Evolutionary conservation across 768 basidiomycete genomes (phyloP).

Genomic region (Termitomyces sp.): DNA sequence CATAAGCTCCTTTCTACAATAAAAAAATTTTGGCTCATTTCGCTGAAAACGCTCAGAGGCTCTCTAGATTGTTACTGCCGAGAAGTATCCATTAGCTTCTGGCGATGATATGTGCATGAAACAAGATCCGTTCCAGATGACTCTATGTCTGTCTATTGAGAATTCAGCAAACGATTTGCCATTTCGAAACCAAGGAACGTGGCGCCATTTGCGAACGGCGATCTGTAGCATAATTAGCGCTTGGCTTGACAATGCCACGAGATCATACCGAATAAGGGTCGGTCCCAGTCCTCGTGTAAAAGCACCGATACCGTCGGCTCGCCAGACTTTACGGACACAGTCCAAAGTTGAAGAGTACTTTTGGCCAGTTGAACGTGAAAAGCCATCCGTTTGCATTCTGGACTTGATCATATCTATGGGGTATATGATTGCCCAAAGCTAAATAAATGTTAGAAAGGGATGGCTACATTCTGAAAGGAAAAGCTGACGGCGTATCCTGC

Average conservation of each 20-base stretch:
- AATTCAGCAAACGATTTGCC: constrained; percentile 67
- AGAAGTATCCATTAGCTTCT: background rate
- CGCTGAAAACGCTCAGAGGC: background rate
- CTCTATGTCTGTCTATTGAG: background rate
- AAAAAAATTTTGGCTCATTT: background rate
- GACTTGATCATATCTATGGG: constrained; percentile 97
- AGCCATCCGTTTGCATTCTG: constrained; percentile 92
- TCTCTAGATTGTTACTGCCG: background rate
- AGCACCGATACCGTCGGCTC: constrained; percentile 74
- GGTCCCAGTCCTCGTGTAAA: constrained; percentile 91
- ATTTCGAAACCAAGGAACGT: constrained; percentile 97
- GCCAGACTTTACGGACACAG: constrained; percentile 79
- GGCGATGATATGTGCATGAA: background rate
- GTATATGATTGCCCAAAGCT: constrained; percentile 92
- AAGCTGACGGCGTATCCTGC: constrained; percentile 83
- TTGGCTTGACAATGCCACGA: background rate
- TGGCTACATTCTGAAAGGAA: background rate
- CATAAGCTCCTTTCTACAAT: background rate
- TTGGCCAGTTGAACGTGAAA: constrained; percentile 64
- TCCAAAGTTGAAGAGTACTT: constrained; percentile 82
- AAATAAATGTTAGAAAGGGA: constrained; percentile 9
- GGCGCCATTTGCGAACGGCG: constrained; percentile 94
- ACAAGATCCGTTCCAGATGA: background rate
- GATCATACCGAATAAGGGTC: constrained; percentile 74
- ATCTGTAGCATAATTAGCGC: constrained; percentile 36